Base-by-base conservation (phyloP, 805 yeast genomes). In the Teunomyces kruisii region DNA sequence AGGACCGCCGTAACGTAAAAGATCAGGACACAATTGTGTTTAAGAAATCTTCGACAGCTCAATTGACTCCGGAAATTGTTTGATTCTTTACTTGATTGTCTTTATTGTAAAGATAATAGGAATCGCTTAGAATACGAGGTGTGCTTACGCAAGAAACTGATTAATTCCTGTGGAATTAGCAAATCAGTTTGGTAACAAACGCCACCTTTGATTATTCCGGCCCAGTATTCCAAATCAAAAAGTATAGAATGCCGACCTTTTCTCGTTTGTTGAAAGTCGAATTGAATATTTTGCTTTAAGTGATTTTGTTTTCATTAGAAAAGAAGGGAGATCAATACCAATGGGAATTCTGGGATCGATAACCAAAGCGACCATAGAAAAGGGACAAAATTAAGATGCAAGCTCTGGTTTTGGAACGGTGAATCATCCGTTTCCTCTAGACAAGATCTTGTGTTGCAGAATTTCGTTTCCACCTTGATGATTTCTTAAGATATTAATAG, bases 151-250 rank as follows among this genome's bases (percentile, higher is more conserved):
- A 19, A 32, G 32, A 27, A 35, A 35, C n/a, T 35, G 28, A 19
- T 17, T 35, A 28, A 22, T 19, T 35, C 38, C 28, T 3, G 14
- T 35, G n/a, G 38, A 35, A 19, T 35, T 10, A 35, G 8, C 16
- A 0, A 10, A 3, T 35, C 38, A 35, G 16, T 22, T 30, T 32
- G 29, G 28, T 22, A 17, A 13, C 12, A 10, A 32, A 32, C 12
- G 43, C 43, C 31, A 12, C 15, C 37, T 40, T 40, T 37, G 24
- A 40, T 22, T n/a, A 40, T 40, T 40, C 43, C 43, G 43, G 43
- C 31, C 40, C 30, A 24, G 30, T 14, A 14, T 38, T 27, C 19
- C 40, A 9, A 26, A 14, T 12, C 22, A 6, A 13, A 13, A 7
- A 13, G 14, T 12, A 16, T 6, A 12, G 13, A 22, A 32, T 13